Evolutionary conservation across 1,284 basidiomycete species (phyloP).

Genomic region (Agroathelia rolfsii): DNA sequence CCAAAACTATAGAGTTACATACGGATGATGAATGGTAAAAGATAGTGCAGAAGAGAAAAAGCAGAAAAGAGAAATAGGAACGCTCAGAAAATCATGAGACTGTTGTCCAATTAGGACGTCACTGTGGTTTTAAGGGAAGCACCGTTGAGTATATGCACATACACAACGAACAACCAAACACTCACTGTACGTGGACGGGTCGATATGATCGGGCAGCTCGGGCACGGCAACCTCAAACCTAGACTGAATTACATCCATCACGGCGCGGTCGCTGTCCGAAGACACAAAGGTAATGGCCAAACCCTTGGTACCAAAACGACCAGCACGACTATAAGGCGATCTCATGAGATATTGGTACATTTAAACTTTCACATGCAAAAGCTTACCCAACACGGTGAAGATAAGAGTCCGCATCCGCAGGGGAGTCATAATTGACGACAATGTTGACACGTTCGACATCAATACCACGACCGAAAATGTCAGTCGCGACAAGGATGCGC

Average conservation of each 20-base stretch:
- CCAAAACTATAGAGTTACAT: no score
- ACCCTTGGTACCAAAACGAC: slow-evolving; percentile 99
- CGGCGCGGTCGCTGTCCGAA: slow-evolving; percentile 85
- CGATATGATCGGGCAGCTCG: slow-evolving; percentile 87
- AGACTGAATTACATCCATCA: slow-evolving; percentile 86
- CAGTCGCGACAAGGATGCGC: slow-evolving; percentile 95
- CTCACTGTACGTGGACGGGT: slow-evolving; percentile 81
- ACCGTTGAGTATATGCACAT: slow-evolving; percentile 3
- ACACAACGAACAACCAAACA: slow-evolving; percentile 14
- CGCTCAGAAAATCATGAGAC: no score
- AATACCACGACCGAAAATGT: slow-evolving; percentile 96
- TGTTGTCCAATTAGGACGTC: slow-evolving; percentile 30
- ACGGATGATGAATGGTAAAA: slow-evolving; percentile 1
- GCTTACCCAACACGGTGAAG: slow-evolving; percentile 92
- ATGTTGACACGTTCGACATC: slow-evolving; percentile 98
- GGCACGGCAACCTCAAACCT: slow-evolving; percentile 91
- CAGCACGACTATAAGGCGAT: slow-evolving; percentile 85
- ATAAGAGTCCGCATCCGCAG: slow-evolving; percentile 95
- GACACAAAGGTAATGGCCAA: slow-evolving; percentile 97
- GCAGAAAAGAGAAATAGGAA: no score
- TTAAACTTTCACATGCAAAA: no score
- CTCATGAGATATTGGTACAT: no score
- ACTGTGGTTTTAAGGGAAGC: slow-evolving; percentile 18
- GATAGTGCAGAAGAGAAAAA: slow-evolving; percentile 9
- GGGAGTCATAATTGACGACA: slow-evolving; percentile 93